These are phyloP conservation scores for Raphidocelis subcapitata DNA, from an alignment of 139 green algal genomes.

Conservation along the genomic window DNA sequence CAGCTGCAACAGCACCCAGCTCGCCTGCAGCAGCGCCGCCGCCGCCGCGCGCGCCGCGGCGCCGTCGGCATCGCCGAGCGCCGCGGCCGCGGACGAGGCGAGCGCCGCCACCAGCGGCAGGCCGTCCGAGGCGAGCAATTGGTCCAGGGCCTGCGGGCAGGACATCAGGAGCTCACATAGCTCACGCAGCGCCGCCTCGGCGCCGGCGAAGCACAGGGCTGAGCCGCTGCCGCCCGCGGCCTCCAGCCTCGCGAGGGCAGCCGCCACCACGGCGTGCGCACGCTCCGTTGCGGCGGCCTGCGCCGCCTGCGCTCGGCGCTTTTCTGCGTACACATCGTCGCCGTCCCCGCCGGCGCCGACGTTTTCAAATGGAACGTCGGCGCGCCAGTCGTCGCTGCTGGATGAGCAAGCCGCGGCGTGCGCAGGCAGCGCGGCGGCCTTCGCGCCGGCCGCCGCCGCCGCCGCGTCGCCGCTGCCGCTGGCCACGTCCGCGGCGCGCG, in stretches of 20 bases:
- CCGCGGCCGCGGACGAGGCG: not conserved
- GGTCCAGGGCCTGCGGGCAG: slow-evolving; percentile 1
- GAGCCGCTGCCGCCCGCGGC: slow-evolving; percentile 8
- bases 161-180: slow-evolving; percentile 2
- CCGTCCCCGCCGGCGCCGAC: not conserved
- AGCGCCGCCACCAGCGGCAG: not conserved
- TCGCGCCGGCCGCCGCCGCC: not conserved
- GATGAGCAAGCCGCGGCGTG: not conserved
- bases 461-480: not conserved
- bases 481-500: too few relatives aligned
- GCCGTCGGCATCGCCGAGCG: not conserved
- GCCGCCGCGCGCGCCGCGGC: not conserved
- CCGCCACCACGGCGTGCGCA: not conserved
- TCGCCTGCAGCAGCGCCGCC: slow-evolving; percentile 10
- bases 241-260: not conserved
- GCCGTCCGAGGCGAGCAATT: slow-evolving; percentile 4
- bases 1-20: slow-evolving; percentile 27
- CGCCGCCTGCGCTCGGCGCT: slow-evolving; percentile 11
- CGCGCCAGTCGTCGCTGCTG: not conserved
- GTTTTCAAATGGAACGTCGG: not conserved
- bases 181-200: not conserved
- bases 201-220: not conserved
- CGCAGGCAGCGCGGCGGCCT: not conserved
- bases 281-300: not conserved
- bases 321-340: slow-evolving; percentile 9